phyloP scores from a whole-genome alignment of 805 yeast genomes.

The Yarrowia sp. region DNA sequence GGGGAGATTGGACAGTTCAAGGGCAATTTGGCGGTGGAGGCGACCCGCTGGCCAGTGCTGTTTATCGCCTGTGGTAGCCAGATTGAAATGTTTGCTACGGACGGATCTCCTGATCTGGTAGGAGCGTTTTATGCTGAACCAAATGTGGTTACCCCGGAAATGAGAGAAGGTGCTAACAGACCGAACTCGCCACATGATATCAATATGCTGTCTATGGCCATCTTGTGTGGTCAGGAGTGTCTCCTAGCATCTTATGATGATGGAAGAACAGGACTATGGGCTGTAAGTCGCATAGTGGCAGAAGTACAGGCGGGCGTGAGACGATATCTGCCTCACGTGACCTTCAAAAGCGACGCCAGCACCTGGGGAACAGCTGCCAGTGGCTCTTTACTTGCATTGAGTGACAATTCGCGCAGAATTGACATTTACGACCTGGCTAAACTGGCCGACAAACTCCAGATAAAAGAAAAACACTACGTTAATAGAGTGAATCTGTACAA shows the following conservation, averaged over 20 bases:
- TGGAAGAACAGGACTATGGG: slow-evolving; percentile 11
- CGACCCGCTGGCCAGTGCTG: slow-evolving; percentile 12
- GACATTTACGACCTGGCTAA: neutral
- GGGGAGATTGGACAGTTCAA: slow-evolving; percentile 1
- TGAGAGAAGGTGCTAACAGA: slow-evolving; percentile 3
- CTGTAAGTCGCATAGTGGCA: neutral
- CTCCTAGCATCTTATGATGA: slow-evolving; percentile 2
- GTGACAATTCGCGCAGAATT: slow-evolving; percentile 12
- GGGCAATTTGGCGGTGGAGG: slow-evolving; percentile 18
- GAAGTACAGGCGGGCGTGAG: neutral
- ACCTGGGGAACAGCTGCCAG: neutral
- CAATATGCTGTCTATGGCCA: neutral
- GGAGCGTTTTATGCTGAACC: slow-evolving; percentile 8
- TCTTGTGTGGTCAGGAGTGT: slow-evolving; percentile 7
- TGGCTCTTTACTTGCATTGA: slow-evolving; percentile 10
- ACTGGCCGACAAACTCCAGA: neutral
- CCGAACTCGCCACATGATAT: slow-evolving; percentile 16
- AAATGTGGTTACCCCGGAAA: neutral
- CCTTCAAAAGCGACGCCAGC: slow-evolving; percentile 8
- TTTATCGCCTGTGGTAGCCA: slow-evolving; percentile 12
- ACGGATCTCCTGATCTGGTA: neutral
- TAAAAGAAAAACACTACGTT: neutral
- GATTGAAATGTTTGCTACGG: slow-evolving; percentile 10
- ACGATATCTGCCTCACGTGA: slow-evolving; percentile 14
- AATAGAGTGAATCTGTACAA: slow-evolving; percentile 3